Evolutionary conservation across 257 asterid genomes (phyloP).

Genomic region (Apocynum venetum): DNA sequence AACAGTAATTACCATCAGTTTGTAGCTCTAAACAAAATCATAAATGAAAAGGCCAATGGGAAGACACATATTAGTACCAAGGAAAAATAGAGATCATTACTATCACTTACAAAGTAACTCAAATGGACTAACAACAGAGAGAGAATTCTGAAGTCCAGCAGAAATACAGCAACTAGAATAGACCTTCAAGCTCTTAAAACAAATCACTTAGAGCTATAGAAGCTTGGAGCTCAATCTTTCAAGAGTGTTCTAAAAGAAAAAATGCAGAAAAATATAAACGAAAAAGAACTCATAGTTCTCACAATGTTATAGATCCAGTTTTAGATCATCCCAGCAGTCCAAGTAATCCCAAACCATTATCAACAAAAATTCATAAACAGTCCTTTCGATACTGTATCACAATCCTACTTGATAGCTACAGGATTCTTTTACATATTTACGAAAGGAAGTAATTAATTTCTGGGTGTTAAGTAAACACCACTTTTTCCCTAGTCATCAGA

Average conservation of each 20-base stretch:
- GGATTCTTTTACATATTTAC: background rate
- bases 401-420: background rate
- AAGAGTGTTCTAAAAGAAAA: background rate
- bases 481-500: background rate
- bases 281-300: background rate
- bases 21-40: conserved; percentile 6
- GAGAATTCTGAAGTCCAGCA: background rate
- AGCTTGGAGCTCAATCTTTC: background rate
- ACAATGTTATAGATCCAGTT: background rate
- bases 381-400: background rate
- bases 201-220: too few species aligned
- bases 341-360: background rate
- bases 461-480: background rate
- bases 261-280: background rate
- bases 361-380: background rate
- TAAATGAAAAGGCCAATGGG: background rate
- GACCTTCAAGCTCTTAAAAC: too few species aligned
- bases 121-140: background rate
- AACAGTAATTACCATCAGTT: conserved; percentile 22
- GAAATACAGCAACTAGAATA: background rate
- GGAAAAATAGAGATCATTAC: background rate
- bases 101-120: background rate
- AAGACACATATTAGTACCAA: background rate
- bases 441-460: background rate
- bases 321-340: background rate